Evolutionary conservation across 2,329 filamentous ascomycete genomes (phyloP).

Genomic region (Orbilia javanica): DNA sequence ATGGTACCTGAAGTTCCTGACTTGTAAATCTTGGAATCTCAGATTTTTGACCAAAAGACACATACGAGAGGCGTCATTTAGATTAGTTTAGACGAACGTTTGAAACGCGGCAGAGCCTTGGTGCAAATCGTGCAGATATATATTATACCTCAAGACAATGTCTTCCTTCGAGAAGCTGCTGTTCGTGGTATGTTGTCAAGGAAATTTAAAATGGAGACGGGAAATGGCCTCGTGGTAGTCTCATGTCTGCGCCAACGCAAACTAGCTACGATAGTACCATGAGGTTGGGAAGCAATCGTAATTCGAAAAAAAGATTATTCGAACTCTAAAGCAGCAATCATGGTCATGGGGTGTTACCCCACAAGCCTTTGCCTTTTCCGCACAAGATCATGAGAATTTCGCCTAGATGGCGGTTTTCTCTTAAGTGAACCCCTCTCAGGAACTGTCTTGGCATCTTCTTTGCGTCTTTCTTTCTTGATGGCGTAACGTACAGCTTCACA

Average conservation of each 20-base stretch:
- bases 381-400: slow-evolving; percentile 23
- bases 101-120: slow-evolving; percentile 32
- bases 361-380: slow-evolving; percentile 17
- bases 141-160: not conserved
- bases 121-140: not conserved
- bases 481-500: not conserved
- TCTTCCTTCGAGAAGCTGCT: not conserved
- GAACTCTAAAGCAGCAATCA: slow-evolving; percentile 32
- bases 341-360: slow-evolving; percentile 18
- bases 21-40: not conserved
- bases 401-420: slow-evolving; percentile 22
- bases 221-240: not conserved
- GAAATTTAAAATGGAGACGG: not conserved
- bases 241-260: slow-evolving; percentile 15
- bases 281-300: slow-evolving; percentile 2
- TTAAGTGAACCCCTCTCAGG: slow-evolving; percentile 20
- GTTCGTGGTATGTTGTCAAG: not conserved
- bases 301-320: slow-evolving; percentile 5
- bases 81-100: slow-evolving; percentile 5
- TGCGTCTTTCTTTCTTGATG: slow-evolving; percentile 11
- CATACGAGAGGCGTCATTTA: not conserved
- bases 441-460: slow-evolving; percentile 35
- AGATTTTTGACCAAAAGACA: not conserved
- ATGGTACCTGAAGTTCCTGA: not conserved
- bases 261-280: not conserved